These are phyloP conservation scores for Clavariopsis aquatica DNA, from an alignment of 495 filamentous ascomycete genomes.

Conservation along the genomic window DNA sequence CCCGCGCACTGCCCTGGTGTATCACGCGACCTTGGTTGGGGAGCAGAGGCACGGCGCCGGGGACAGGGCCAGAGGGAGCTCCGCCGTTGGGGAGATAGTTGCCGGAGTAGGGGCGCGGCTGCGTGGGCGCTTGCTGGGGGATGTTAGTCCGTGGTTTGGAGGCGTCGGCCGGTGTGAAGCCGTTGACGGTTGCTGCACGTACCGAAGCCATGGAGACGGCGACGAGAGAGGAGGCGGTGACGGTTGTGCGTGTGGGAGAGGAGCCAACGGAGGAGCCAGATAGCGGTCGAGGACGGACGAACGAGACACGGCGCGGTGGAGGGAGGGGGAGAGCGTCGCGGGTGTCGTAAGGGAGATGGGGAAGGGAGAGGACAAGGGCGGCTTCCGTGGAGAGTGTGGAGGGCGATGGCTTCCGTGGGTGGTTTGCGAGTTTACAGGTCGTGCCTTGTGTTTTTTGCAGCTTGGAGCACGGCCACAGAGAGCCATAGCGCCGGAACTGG, in stretches of 20 bases:
- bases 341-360: not conserved
- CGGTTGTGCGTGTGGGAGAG: not conserved
- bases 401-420: constrained; percentile 7
- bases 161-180: not conserved
- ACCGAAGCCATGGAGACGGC: constrained; percentile 53
- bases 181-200: constrained; percentile 8
- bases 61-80: constrained; percentile 45
- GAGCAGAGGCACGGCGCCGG: constrained; percentile 51
- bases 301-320: not conserved
- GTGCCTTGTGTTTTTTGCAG: constrained; percentile 19
- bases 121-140: constrained; percentile 45
- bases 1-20: constrained; percentile 78
- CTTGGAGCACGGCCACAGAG: constrained; percentile 11
- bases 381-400: not conserved
- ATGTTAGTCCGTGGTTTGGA: constrained; percentile 22
- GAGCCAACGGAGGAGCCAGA: constrained; percentile 9
- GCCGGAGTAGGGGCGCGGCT: constrained; percentile 44
- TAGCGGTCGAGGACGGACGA: not conserved
- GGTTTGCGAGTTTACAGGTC: constrained; percentile 1
- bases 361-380: not conserved
- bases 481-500: constrained; percentile 7
- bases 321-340: not conserved
- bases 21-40: constrained; percentile 74
- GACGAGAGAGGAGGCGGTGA: not conserved
- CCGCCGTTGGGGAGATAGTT: constrained; percentile 47